Conservation (phyloP, 352 stramenopile species). For the Peronospora belbahrii region DNA sequence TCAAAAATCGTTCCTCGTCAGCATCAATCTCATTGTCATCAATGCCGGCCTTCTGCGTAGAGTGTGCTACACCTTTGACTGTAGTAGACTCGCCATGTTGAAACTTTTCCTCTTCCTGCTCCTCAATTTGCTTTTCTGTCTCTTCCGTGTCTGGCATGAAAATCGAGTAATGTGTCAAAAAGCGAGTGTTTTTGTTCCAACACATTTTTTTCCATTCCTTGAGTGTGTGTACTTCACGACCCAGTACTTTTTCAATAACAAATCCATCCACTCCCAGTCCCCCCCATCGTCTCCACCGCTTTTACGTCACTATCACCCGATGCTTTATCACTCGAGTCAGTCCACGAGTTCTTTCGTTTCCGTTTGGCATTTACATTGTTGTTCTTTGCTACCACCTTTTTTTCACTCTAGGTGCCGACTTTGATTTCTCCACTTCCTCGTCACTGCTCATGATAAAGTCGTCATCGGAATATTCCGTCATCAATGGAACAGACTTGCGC, state of each 20-base stretch:
- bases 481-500: constrained; percentile 18
- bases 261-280: constrained; percentile 55
- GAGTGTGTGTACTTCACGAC: constrained; percentile 62
- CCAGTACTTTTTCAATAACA: constrained; percentile 80
- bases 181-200: constrained; percentile 62
- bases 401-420: constrained; percentile 18
- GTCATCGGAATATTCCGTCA: constrained; percentile 30
- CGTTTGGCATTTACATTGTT: constrained; percentile 21
- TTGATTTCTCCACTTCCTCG: constrained; percentile 33
- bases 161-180: constrained; percentile 75
- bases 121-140: constrained; percentile 5
- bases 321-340: constrained; percentile 23
- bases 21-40: constrained; percentile 26
- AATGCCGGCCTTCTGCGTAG: constrained; percentile 4
- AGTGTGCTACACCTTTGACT: background rate
- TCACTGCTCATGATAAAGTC: constrained; percentile 29
- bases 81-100: constrained; percentile 1
- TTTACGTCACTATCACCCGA: constrained; percentile 19
- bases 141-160: constrained; percentile 60
- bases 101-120: constrained; percentile 8
- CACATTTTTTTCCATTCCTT: constrained; percentile 79
- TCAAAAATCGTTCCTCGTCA: constrained; percentile 76
- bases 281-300: constrained; percentile 17
- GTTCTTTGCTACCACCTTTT: constrained; percentile 16
- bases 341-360: constrained; percentile 22